These are phyloP conservation scores for Pichia sp. DNA, from an alignment of 1,139 yeast genomes.

Conservation along the genomic window DNA sequence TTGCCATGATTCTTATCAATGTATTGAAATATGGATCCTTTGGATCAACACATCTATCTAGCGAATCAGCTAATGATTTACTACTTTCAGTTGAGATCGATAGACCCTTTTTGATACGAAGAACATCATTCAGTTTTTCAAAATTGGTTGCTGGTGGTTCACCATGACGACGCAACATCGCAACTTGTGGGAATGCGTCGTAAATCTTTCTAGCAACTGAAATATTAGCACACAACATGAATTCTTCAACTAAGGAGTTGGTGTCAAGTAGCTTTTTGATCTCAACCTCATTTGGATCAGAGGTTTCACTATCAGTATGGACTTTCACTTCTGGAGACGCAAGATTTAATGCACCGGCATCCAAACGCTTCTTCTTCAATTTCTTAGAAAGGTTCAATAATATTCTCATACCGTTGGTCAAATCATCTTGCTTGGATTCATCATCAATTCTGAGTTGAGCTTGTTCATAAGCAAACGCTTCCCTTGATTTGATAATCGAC, in stretches of 20 bases:
- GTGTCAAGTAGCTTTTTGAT: conserved; percentile 83
- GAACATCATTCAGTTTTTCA: conserved; percentile 81
- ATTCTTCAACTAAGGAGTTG: conserved; percentile 94
- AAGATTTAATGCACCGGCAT: conserved; percentile 92
- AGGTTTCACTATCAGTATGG: conserved; percentile 93
- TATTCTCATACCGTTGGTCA: conserved; percentile 85
- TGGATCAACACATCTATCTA: conserved; percentile 79
- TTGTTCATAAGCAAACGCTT: conserved; percentile 90
- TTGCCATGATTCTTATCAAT: conserved; percentile 89
- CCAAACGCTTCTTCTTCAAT: conserved; percentile 76
- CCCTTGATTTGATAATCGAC: conserved; percentile 83
- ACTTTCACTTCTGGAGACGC: conserved; percentile 99
- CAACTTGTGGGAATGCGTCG: conserved; percentile 94
- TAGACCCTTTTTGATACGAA: conserved; percentile 77
- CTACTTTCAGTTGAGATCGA: conserved; percentile 76
- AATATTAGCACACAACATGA: conserved; percentile 95
- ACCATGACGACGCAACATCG: conserved; percentile 95
- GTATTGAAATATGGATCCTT: conserved; percentile 90
- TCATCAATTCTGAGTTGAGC: conserved; percentile 94
- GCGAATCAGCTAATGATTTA: conserved; percentile 86
- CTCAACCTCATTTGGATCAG: conserved; percentile 95
- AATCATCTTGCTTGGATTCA: conserved; percentile 62
- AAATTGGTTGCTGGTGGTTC: conserved; percentile 94
- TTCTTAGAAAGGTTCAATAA: conserved; percentile 70
- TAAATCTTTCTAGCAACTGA: conserved; percentile 90